Percentiles rank a stretch among this genome's conserved stretches.
Conservation (phyloP, 164 flowering plant species). For the Tinospora cordifolia region DNA sequence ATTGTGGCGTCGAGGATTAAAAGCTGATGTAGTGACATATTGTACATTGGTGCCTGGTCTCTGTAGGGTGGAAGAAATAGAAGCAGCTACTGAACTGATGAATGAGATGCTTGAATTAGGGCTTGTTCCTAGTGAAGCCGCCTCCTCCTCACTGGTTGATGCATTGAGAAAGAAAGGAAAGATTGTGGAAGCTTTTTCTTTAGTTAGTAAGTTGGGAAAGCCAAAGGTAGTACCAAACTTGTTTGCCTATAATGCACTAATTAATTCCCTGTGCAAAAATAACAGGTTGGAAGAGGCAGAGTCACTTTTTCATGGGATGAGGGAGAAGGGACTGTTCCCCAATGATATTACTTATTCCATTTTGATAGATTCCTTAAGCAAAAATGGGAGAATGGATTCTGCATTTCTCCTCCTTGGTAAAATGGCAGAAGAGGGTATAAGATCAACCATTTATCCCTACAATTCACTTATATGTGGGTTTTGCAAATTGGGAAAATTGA, state of each 20-base stretch:
- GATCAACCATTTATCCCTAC: slow-evolving; percentile 53
- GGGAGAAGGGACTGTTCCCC: slow-evolving; percentile 39
- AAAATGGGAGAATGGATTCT: slow-evolving; percentile 44
- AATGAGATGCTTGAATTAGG: slow-evolving; percentile 66
- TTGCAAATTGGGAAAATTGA: slow-evolving; percentile 56
- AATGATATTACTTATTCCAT: slow-evolving; percentile 70
- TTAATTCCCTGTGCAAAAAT: slow-evolving; percentile 61
- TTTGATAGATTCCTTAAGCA: slow-evolving; percentile 64
- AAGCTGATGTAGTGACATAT: slow-evolving; percentile 63
- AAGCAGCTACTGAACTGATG: slow-evolving; percentile 33
- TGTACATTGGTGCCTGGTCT: slow-evolving; percentile 66
- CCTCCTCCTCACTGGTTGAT: slow-evolving; percentile 53
- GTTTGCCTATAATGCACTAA: slow-evolving; percentile 67
- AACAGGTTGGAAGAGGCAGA: slow-evolving; percentile 56
- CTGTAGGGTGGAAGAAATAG: slow-evolving; percentile 44
- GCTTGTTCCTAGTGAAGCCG: slow-evolving; percentile 67
- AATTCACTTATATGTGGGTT: slow-evolving; percentile 67
- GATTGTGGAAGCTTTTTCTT: slow-evolving; percentile 42
- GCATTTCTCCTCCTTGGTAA: slow-evolving; percentile 39
- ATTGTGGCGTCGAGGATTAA: slow-evolving; percentile 40
- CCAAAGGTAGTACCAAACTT: slow-evolving; percentile 49
- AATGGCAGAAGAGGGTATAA: slow-evolving; percentile 47
- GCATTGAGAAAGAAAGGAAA: slow-evolving; percentile 60
- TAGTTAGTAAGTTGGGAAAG: slow-evolving; percentile 39
- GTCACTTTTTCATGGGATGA: slow-evolving; percentile 48